Base-by-base conservation (phyloP, 768 basidiomycete genomes). In the Infundibulicybe gibba region DNA sequence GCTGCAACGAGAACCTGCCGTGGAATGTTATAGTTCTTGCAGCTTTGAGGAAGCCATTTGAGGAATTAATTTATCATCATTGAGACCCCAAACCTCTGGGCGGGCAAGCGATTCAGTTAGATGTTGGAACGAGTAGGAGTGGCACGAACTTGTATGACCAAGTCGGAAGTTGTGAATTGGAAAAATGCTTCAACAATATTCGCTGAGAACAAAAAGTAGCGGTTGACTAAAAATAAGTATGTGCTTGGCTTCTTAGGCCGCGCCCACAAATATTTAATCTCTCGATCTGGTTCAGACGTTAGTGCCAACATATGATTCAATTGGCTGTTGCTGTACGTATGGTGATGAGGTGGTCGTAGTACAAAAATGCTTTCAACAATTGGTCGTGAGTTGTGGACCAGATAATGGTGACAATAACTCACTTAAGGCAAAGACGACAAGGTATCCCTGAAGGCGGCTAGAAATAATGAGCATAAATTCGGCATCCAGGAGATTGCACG, bases 201-300 rank as follows among this genome's bases (percentile, higher is more conserved):
- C 25, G 68, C 71, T 34, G 74, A 57, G 43, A 76, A 63, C 2
- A 72, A 64, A 25, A 74, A 51, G 46, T 81, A 81, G 5, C 79
- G 73, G 49, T 77, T 77, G 32, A 74, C 40, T 41, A 75, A 70
- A 57, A 80, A 80, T 54, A 70, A 65, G 32, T 67, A 65, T 2
- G 73, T 63, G 44, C 73, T 70, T 8, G 51, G 42, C 1, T 59
- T 64, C 45, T 68, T 69, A 1, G 67, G 68, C 39, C 66, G 62
- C 44, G 58, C 58, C 79, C 79, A 81, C 5, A 81, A 53, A 43
- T 67, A 65, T 14, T 62, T 54, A 32, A 75, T 55, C 52, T 80
- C 78, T 43, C 58, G 51, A 4, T 59, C 71, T 72, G 38, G 12
- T 8, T 15, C 32, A 25, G 25, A 25, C 8, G 8, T 25, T 25